Percentiles rank a stretch among this genome's conserved stretches.
These are phyloP conservation scores for Bauhinia variegata DNA, from an alignment of 306 rosid species.

Conservation along the genomic window DNA sequence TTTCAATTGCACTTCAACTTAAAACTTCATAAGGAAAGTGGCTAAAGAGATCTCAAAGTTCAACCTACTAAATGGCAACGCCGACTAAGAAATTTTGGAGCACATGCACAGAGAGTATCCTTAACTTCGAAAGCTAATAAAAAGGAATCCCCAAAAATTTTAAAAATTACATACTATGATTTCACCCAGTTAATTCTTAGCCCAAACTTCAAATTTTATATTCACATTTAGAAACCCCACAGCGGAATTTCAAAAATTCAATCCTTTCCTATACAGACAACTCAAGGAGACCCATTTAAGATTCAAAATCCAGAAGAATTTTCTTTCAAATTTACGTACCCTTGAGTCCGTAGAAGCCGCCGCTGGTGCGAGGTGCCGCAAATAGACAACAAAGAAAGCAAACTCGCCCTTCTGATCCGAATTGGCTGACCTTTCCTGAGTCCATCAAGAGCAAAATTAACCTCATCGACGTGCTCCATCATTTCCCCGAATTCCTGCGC, in stretches of 20 bases:
- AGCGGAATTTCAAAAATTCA: conserved; percentile 3
- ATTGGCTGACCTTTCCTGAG: conserved; percentile 79
- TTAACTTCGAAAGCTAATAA: background rate
- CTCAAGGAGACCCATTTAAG: conserved; percentile 15
- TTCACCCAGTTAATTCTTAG: background rate
- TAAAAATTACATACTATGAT: background rate
- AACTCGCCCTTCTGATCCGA: conserved; percentile 94
- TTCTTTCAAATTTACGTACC: conserved; percentile 49
- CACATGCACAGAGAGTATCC: background rate
- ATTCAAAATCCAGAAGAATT: conserved; percentile 11
- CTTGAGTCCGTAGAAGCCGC: conserved; percentile 86
- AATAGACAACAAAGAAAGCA: conserved; percentile 74
- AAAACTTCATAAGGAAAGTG: conserved; percentile 13
- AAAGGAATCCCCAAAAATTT: background rate
- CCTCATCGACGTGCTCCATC: conserved; percentile 82
- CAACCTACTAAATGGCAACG: conserved; percentile 18
- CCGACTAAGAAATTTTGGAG: background rate
- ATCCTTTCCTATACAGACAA: background rate
- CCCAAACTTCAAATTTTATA: conserved; percentile 30
- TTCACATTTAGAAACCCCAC: conserved; percentile 17
- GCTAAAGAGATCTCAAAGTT: conserved; percentile 20
- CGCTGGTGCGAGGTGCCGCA: conserved; percentile 83
- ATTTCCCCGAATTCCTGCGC: conserved; percentile 79
- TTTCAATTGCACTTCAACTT: background rate
- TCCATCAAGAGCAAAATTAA: conserved; percentile 94